These are phyloP conservation scores for Austroboletus eburneus DNA, from an alignment of 768 basidiomycete species.

Conservation along the genomic window DNA sequence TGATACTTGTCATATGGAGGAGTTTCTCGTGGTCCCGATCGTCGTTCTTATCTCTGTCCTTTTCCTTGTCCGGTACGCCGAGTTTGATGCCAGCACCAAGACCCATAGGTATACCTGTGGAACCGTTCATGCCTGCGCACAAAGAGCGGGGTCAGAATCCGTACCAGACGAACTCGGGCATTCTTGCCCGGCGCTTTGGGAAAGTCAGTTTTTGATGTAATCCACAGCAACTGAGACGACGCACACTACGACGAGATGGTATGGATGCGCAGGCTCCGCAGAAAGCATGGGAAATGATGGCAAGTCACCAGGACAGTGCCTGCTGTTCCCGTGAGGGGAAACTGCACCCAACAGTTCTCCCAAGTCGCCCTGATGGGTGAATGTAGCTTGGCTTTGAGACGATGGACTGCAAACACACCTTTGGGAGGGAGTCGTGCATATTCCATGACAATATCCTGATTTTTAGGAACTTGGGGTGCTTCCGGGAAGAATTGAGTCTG, in stretches of 20 bases:
- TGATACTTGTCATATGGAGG: conserved; percentile 24
- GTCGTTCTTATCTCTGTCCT: conserved; percentile 31
- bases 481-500: conserved; percentile 21
- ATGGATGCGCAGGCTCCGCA: conserved; percentile 56
- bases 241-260: conserved; percentile 76
- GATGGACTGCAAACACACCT: conserved; percentile 38
- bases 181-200: conserved; percentile 65
- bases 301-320: conserved; percentile 19
- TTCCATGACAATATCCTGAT: conserved; percentile 76
- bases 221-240: conserved; percentile 22
- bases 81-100: conserved; percentile 74
- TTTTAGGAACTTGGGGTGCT: conserved; percentile 49
- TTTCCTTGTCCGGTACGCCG: conserved; percentile 47
- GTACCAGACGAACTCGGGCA: conserved; percentile 76
- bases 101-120: conserved; percentile 69
- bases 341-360: conserved; percentile 67
- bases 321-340: conserved; percentile 35
- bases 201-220: conserved; percentile 8
- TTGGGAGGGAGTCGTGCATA: conserved; percentile 80
- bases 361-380: conserved; percentile 58
- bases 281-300: conserved; percentile 45
- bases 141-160: background rate
- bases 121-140: conserved; percentile 1
- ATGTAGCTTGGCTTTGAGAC: conserved; percentile 5
- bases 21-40: conserved; percentile 31